Evolutionary conservation across 148 eudicot genomes (phyloP).

Genomic region (Polygonum aviculare): DNA sequence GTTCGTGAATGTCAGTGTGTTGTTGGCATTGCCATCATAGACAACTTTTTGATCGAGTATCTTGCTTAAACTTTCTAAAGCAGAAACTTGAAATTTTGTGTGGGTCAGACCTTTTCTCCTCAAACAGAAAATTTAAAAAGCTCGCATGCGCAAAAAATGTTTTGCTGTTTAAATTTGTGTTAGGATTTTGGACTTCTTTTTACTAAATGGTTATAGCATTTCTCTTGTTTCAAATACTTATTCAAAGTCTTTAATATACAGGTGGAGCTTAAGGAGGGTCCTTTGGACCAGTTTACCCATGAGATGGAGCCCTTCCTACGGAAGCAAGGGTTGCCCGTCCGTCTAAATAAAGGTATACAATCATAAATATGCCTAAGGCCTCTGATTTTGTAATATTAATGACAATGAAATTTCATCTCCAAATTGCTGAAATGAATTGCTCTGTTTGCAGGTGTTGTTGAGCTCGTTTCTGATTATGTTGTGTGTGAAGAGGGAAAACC

Average conservation of each 20-base stretch:
- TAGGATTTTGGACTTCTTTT: background rate
- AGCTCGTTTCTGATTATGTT: constrained; percentile 79
- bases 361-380: background rate
- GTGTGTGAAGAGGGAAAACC: constrained; percentile 90
- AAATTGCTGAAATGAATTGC: background rate
- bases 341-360: constrained; percentile 67
- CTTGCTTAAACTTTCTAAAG: background rate
- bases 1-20: background rate
- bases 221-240: background rate
- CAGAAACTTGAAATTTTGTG: background rate
- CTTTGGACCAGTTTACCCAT: constrained; percentile 82
- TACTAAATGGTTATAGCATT: no score
- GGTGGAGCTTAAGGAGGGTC: constrained; percentile 97
- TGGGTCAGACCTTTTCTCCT: background rate
- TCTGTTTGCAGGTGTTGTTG: constrained; percentile 59
- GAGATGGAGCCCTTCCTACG: constrained; percentile 98
- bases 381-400: background rate
- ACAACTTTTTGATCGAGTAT: background rate
- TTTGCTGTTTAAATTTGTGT: background rate
- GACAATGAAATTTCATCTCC: background rate
- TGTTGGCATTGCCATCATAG: background rate
- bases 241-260: constrained; percentile 9
- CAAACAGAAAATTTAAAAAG: background rate
- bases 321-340: constrained; percentile 95
- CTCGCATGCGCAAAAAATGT: background rate